Evolutionary conservation across 176 grass and related monocot genomes (phyloP).

Genomic region (Carex pumila): DNA sequence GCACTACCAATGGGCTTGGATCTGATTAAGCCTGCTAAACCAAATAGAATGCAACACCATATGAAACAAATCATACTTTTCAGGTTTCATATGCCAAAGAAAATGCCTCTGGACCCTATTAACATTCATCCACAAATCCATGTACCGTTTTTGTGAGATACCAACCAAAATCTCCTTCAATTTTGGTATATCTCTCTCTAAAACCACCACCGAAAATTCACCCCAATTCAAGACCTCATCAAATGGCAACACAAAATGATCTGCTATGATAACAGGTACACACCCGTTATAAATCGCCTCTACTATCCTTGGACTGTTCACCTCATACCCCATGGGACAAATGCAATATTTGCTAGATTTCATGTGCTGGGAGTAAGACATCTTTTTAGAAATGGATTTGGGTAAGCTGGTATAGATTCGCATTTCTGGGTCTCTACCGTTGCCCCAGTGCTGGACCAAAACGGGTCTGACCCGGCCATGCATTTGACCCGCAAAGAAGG

Average conservation of each 20-base stretch:
- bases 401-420: conserved; percentile 49
- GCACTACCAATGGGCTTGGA: conserved; percentile 22
- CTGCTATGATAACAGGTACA: conserved; percentile 80
- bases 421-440: conserved; percentile 50
- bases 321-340: conserved; percentile 90
- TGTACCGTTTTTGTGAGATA: conserved; percentile 37
- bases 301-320: conserved; percentile 87
- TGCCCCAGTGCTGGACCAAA: conserved; percentile 61
- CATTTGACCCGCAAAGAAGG: conserved; percentile 92
- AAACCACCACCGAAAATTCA: conserved; percentile 51
- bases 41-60: conserved; percentile 89
- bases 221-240: conserved; percentile 60
- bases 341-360: conserved; percentile 83
- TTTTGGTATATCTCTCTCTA: conserved; percentile 54
- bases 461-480: conserved; percentile 78
- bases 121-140: conserved; percentile 61
- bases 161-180: conserved; percentile 60
- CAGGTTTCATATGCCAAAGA: conserved; percentile 57
- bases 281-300: conserved; percentile 87
- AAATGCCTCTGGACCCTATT: conserved; percentile 73
- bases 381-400: conserved; percentile 35
- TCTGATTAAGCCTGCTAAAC: conserved; percentile 63
- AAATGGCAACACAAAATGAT: conserved; percentile 82
- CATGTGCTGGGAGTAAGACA: conserved; percentile 80
- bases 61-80: conserved; percentile 80